Percentiles rank a stretch among this genome's conserved stretches.
These are phyloP conservation scores for Osmozyma mogii DNA, from an alignment of 805 yeast species.

Conservation along the genomic window DNA sequence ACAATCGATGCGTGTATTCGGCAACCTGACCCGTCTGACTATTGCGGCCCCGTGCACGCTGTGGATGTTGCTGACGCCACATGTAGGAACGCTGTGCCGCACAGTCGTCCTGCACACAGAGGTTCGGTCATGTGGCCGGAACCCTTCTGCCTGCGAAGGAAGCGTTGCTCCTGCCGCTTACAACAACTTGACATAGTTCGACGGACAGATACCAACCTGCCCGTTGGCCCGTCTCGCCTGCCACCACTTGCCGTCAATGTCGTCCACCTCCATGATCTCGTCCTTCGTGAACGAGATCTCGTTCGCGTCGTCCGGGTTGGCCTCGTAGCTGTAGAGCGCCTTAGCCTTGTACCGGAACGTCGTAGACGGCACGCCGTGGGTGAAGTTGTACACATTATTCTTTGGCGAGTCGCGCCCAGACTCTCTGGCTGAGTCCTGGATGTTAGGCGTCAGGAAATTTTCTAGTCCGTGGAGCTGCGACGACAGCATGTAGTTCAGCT, in stretches of 20 bases:
- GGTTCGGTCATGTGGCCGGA: too few relatives aligned
- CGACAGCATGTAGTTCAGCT: slow-evolving; percentile 39
- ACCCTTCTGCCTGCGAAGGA: too few relatives aligned
- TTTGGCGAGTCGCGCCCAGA: too few relatives aligned
- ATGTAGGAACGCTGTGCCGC: too few relatives aligned
- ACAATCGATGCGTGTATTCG: too few relatives aligned
- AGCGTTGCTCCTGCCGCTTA: too few relatives aligned
- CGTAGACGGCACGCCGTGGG: slow-evolving; percentile 13
- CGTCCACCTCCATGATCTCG: slow-evolving; percentile 85
- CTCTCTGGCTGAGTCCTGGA: slow-evolving; percentile 14
- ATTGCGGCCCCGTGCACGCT: too few relatives aligned
- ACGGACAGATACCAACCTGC: too few relatives aligned
- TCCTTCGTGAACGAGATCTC: slow-evolving; percentile 88
- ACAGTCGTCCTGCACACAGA: too few relatives aligned
- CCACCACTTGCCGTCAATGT: slow-evolving; percentile 98
- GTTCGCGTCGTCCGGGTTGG: slow-evolving; percentile 87
- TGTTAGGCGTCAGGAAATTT: slow-evolving; percentile 36
- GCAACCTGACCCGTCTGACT: too few relatives aligned
- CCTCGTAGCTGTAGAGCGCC: slow-evolving; percentile 80
- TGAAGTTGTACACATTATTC: slow-evolving; percentile 10
- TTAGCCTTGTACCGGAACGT: slow-evolving; percentile 74
- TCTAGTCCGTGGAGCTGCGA: slow-evolving; percentile 56
- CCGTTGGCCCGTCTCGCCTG: slow-evolving; percentile 87
- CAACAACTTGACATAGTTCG: slow-evolving; percentile 40
- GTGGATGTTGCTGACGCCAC: too few relatives aligned